Evolutionary conservation across 106 monocot species (phyloP), one percentile per base, ranked within the genome.

Genomic region (Dendrobium huoshanense): DNA sequence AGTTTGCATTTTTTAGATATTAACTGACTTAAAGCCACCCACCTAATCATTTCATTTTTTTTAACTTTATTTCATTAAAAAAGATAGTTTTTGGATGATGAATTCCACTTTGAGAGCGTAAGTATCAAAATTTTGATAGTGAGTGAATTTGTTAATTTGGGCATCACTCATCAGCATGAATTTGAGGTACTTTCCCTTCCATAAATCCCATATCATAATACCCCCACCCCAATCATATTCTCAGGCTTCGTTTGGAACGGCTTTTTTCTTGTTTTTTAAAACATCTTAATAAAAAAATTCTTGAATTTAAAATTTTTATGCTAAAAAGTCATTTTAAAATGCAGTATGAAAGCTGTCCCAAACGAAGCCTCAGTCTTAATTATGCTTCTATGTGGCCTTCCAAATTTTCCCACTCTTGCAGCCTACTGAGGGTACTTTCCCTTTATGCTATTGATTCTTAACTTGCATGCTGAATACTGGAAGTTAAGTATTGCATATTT

Each of bases 91-190:
- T 31, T 33, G 31, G 31, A 64, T 70, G 33, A 70, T 70, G 10
- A 70, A 37, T 70, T 70, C 70, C 70, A 70, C 3, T 7, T 24
- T 22, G 8, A 61, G 8, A 61, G 61, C 19, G 37, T 70, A 7
- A 70, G 33, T 33, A 40, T 70, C 70, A 70, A 37, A 16, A 40
- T 40, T 33, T 37, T 70, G 10, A 64, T 70, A 3, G 3, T 70
- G 70, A 17, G 11, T 68, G 70, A 70, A 70, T 33, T 70, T n/a
- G n/a, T n/a, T 56, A 56, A 17, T 31, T 70, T 33, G 33, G 10
- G 37, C n/a, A n/a, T n/a, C n/a, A n/a, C n/a, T n/a, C 70, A 70
- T 70, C 37, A 15, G 29, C 16, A 70, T 70, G 70, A 70, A 70
- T 70, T 70, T 37, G 37, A 70, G 70, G 70, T 0, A 27, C 27